Base-by-base conservation (phyloP, 257 asterid species). In the Primulina tabacum region DNA sequence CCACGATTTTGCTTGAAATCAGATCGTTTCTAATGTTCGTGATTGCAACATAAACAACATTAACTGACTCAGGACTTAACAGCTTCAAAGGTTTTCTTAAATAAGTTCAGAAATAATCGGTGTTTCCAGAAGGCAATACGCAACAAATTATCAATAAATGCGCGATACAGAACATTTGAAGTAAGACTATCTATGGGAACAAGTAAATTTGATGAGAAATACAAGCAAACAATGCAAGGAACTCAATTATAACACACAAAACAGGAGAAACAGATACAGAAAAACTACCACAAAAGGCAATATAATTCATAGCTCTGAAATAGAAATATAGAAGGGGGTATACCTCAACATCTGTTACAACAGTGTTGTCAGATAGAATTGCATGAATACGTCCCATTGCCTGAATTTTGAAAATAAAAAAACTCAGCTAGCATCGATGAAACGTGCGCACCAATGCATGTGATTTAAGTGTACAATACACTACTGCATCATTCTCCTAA, bases 371-470 rank as follows among this genome's bases (percentile, higher is more conserved):
- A 9, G 94, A 89, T 64, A 61, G 79, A 64, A 92, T 83, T 14
- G 88, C 95, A 70, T 92, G 96, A 69, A 92, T 92, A 69, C 87
- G 83, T 66, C 96, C 96, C 95, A 92, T 89, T 11, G 67, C 98
- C 96, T 92, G 73, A 12, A 75, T 65, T 29, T 20, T 17, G 32
- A 17, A 60, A 33, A 53, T 28, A 33, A 29, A 34, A 67, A n/a
- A n/a, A 33, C 62, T 9, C 68, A 52, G 9, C 2, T 14, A 52
- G 47, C 52, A 65, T 55, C 8, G 53, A 56, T 37, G 32, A 40
- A 21, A 69, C 70, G 34, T 38, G 26, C 4, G 17, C 29, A 11
- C 38, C 47, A 7, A 33, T 32, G 47, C 9, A 32, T 6, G 2
- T 62, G 65, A 62, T 32, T 37, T 62, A 7, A 62, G 18, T 14